Base-by-base conservation (phyloP, 345 rosid species). In the Acer negundo region DNA sequence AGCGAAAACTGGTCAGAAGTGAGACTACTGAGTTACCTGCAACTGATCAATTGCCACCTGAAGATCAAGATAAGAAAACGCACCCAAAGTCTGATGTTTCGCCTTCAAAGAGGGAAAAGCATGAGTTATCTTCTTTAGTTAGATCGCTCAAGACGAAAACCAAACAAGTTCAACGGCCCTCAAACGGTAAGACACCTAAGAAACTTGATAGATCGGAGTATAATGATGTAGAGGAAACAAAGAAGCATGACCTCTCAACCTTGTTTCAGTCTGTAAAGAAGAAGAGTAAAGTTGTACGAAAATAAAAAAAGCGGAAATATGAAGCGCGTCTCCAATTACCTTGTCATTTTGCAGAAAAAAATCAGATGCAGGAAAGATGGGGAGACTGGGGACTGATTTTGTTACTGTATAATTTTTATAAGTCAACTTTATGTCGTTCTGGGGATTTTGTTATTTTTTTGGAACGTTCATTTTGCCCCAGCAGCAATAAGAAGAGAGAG, bases 61-160 rank as follows among this genome's bases (percentile, higher is more conserved):
- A 62, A 63, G 80, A 76, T 19, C 75, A 46, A 38, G 80, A 75
- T 59, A 64, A 2, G 23, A 67, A 28, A 12, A 46, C 56, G 65
- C 40, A 2, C 10, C 31, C 10, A 1, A 77, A 49, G 68, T 70
- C 85, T 10, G 82, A 83, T 67, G 68, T 2, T 38, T 67, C 46
- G 62, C 67, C 78, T 9, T 44, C 85, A n/a, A 87, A 82, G 84
- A 89, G 78, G 70, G 87, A 83, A 80, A 89, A 89, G 84, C 78
- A 67, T 6, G 90, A 87, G 78, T 66, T 95, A 49, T 86, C 91
- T 42, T 87, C 87, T 17, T 69, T 92, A 68, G 87, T 95, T n/a
- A 89, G 78, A 83, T 93, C 97, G 0, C 62, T 93, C 47, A 92
- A 95, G 93, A 87, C 85, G 86, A 95, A 95, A 78, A 85, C 93